Conservation (phyloP, 768 basidiomycete genomes). For the Russula compacta region DNA sequence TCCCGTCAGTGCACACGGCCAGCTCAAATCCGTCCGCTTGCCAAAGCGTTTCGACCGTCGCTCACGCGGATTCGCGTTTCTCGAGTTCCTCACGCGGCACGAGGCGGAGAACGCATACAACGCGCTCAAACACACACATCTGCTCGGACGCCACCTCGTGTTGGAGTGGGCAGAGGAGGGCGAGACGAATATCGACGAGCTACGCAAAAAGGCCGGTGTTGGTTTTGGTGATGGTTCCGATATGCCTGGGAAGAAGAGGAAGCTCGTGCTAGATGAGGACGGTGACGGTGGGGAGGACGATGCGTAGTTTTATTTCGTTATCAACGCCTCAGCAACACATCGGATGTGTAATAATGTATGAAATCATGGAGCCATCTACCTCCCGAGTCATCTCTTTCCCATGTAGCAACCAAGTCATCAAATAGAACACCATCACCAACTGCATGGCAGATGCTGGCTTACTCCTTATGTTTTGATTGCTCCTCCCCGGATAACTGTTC, state of each 20-base stretch:
- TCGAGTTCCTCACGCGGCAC: conserved; percentile 83
- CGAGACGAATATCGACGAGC: conserved; percentile 64
- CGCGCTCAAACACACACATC: conserved; percentile 86
- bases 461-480: background rate
- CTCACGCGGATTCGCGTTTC: conserved; percentile 91
- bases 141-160: conserved; percentile 91
- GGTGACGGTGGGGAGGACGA: conserved; percentile 29
- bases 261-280: conserved; percentile 46
- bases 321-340: background rate
- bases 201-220: conserved; percentile 74
- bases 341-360: background rate
- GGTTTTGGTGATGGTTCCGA: conserved; percentile 62
- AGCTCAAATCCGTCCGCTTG: conserved; percentile 88
- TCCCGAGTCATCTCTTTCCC: background rate
- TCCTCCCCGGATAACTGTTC: background rate
- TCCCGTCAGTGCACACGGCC: conserved; percentile 65
- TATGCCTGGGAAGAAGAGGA: conserved; percentile 69
- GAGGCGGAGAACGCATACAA: conserved; percentile 88
- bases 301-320: conserved; percentile 5
- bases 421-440: background rate
- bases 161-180: conserved; percentile 84
- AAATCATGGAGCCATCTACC: background rate
- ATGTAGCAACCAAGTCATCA: background rate
- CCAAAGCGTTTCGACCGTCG: conserved; percentile 87
- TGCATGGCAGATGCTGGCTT: background rate